These are phyloP conservation scores for Mucor saturninus DNA, from an alignment of 371 early-diverging fungal species.

Conservation along the genomic window DNA sequence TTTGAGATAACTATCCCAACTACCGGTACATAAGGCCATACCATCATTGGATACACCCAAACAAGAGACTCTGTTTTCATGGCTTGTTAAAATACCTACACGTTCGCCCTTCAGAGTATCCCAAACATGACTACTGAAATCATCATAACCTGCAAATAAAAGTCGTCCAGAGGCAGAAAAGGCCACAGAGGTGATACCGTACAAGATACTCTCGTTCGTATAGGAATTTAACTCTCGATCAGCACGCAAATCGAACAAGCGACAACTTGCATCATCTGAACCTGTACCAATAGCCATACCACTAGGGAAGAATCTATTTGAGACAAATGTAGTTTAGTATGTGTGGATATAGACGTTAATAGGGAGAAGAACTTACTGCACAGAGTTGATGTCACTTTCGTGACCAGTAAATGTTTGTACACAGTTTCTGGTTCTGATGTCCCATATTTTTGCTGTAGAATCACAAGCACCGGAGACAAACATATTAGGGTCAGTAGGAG, in stretches of 20 bases:
- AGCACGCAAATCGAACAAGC: constrained; percentile 95
- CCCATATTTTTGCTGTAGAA: constrained; percentile 98
- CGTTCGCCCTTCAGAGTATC: constrained; percentile 95
- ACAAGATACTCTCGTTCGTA: constrained; percentile 94
- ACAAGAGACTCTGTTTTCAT: constrained; percentile 97
- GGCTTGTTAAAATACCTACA: constrained; percentile 91
- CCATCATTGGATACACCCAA: constrained; percentile 95
- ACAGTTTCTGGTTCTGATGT: constrained; percentile 93
- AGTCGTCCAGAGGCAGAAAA: constrained; percentile 95
- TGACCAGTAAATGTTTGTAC: constrained; percentile 98
- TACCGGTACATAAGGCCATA: constrained; percentile 96
- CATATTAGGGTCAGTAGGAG: constrained; percentile 81
- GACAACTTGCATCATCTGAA: constrained; percentile 96
- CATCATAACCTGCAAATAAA: constrained; percentile 98
- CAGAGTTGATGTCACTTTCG: constrained; percentile 97
- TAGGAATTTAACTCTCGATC: constrained; percentile 96
- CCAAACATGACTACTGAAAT: constrained; percentile 98
- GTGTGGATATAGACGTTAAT: no score
- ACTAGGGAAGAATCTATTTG: constrained; percentile 87
- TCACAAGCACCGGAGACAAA: constrained; percentile 99
- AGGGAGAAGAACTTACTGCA: constrained; percentile 51
- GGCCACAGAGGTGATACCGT: constrained; percentile 96
- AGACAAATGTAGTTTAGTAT: no score
- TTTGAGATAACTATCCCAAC: constrained; percentile 75
- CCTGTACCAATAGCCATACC: constrained; percentile 97